A percentile compares a stretch with the other conserved stretches of the same genome.
Evolutionary conservation across 2,329 filamentous ascomycete genomes (phyloP).

Genomic region (Sporothrix brunneoviolacea): DNA sequence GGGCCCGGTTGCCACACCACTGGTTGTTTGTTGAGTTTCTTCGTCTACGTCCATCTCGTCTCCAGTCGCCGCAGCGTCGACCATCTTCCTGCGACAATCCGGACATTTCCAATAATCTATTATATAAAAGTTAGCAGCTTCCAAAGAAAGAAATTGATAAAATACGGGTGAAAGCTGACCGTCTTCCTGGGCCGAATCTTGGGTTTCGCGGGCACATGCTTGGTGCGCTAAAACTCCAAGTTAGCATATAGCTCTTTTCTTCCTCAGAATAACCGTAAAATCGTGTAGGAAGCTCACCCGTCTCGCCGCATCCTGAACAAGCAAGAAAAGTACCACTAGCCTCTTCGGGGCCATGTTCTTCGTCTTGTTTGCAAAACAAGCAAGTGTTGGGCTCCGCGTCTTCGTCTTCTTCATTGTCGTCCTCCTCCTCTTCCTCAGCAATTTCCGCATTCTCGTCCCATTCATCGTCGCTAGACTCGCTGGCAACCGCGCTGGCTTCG

Average conservation of each 20-base stretch:
- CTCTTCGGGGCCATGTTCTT: constrained; percentile 74
- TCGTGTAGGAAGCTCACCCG: constrained; percentile 58
- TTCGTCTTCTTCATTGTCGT: constrained; percentile 65
- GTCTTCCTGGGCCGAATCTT: constrained; percentile 53
- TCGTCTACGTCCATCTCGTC: constrained; percentile 17
- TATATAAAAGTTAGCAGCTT: neutral
- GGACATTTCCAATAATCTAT: constrained; percentile 44
- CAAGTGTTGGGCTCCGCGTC: constrained; percentile 39
- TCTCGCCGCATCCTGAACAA: constrained; percentile 72
- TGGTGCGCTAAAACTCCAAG: constrained; percentile 68
- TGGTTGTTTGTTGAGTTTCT: constrained; percentile 22
- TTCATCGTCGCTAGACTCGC: constrained; percentile 43
- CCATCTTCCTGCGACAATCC: constrained; percentile 35
- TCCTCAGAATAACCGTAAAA: no score
- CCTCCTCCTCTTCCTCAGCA: constrained; percentile 37
- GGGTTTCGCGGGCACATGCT: constrained; percentile 74
- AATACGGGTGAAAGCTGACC: constrained; percentile 4
- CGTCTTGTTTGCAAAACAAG: constrained; percentile 76
- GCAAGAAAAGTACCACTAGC: constrained; percentile 74
- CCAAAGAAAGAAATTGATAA: neutral
- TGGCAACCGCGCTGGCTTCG: constrained; percentile 35
- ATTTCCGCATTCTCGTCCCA: constrained; percentile 53
- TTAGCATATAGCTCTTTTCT: constrained; percentile 26
- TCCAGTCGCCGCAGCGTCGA: constrained; percentile 23
- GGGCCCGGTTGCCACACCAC: constrained; percentile 28